Evolutionary conservation across 2,329 filamentous ascomycete genomes (phyloP).

Genomic region (Sporothrix globosa): DNA sequence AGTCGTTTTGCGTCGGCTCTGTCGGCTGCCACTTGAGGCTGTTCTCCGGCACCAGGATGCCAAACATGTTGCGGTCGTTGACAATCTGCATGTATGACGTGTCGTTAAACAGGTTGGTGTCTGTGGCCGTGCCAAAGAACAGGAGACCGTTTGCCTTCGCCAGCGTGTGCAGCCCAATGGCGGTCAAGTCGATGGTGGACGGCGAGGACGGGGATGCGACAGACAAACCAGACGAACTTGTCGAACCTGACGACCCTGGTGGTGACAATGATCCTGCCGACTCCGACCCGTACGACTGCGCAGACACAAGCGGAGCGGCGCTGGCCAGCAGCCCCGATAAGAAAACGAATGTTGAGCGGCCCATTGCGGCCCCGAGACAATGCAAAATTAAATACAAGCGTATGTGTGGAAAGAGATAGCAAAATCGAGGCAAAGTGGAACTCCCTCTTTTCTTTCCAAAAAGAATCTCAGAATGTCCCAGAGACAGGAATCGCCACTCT

Average conservation of each 20-base stretch:
- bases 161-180: constrained; percentile 48
- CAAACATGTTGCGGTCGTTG: constrained; percentile 57
- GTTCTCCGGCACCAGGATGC: constrained; percentile 61
- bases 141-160: constrained; percentile 53
- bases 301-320: constrained; percentile 25
- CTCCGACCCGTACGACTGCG: constrained; percentile 19
- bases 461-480: neutral
- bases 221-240: constrained; percentile 1
- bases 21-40: constrained; percentile 59
- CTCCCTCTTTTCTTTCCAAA: neutral
- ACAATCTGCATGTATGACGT: constrained; percentile 54
- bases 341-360: constrained; percentile 3
- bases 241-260: neutral
- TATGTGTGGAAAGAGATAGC: too few relatives aligned
- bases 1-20: constrained; percentile 56
- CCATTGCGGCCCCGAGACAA: constrained; percentile 3
- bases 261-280: neutral
- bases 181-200: neutral
- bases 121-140: constrained; percentile 63
- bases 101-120: constrained; percentile 54
- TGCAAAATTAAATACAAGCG: neutral
- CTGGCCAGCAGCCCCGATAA: constrained; percentile 33
- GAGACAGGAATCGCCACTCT: neutral
- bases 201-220: neutral
- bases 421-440: neutral